Evolutionary conservation across 106 monocot genomes (phyloP).

Genomic region (Cymbidium sinense): DNA sequence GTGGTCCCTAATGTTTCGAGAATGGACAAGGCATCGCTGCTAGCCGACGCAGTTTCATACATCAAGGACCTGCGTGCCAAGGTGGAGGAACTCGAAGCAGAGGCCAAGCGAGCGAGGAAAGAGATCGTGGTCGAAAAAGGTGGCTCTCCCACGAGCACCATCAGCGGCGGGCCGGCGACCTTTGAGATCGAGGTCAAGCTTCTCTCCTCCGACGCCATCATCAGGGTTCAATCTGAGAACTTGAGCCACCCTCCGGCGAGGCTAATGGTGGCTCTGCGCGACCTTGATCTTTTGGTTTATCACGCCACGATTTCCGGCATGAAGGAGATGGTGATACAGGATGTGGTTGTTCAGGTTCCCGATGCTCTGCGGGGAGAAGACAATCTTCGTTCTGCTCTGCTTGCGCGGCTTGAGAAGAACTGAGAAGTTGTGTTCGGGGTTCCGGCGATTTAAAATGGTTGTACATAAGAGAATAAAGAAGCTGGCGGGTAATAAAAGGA

Average conservation of each 20-base stretch:
- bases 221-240: constrained; percentile 27
- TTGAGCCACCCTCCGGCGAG: constrained; percentile 26
- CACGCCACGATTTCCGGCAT: constrained; percentile 32
- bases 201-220: constrained; percentile 22
- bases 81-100: constrained; percentile 45
- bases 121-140: not conserved
- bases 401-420: constrained; percentile 10
- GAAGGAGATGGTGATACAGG: constrained; percentile 16
- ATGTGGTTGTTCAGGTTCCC: constrained; percentile 15
- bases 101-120: constrained; percentile 7
- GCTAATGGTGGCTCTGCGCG: constrained; percentile 33
- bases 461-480: not conserved
- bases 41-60: constrained; percentile 65
- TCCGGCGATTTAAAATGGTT: not conserved
- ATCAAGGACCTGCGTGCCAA: constrained; percentile 51
- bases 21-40: constrained; percentile 84
- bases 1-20: constrained; percentile 77
- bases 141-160: not conserved
- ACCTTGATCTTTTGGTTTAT: constrained; percentile 29
- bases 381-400: constrained; percentile 4
- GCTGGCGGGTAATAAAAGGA: not conserved
- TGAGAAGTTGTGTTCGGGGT: not conserved
- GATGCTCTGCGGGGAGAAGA: constrained; percentile 5
- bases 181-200: constrained; percentile 33
- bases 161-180: not conserved